Percentiles rank a stretch among this genome's conserved stretches.
Conservation (phyloP, 768 basidiomycete genomes). For the Trametes sanguinea region DNA sequence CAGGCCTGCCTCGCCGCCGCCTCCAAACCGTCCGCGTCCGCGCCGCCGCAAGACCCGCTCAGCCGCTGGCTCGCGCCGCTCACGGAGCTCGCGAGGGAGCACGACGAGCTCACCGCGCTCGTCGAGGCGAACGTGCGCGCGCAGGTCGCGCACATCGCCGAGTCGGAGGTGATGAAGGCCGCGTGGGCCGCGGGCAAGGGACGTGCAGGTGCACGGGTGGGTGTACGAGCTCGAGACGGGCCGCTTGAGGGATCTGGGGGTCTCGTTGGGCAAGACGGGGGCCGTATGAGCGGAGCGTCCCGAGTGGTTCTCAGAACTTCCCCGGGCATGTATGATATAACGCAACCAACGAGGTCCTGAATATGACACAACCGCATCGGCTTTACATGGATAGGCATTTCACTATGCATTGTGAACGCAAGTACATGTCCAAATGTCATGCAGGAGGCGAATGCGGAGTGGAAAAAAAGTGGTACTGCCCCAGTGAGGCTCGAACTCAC, state of each 20-base stretch:
- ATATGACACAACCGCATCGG: too few relatives aligned
- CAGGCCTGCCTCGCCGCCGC: constrained; percentile 53
- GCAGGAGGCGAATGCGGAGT: too few relatives aligned
- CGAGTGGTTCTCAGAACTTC: too few relatives aligned
- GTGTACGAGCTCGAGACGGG: constrained; percentile 67
- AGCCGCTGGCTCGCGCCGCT: constrained; percentile 75
- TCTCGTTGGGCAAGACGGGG: constrained; percentile 34
- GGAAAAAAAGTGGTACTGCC: constrained; percentile 16
- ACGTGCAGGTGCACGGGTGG: constrained; percentile 48
- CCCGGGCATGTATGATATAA: too few relatives aligned
- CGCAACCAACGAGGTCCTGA: too few relatives aligned
- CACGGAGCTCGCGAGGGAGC: constrained; percentile 44
- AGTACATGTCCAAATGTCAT: too few relatives aligned
- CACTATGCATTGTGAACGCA: too few relatives aligned
- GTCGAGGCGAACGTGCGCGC: constrained; percentile 55
- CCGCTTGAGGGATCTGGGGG: constrained; percentile 54
- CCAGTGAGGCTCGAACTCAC: constrained; percentile 69
- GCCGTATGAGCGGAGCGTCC: background rate
- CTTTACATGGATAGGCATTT: too few relatives aligned
- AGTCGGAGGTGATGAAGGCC: constrained; percentile 24
- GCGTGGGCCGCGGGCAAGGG: constrained; percentile 33
- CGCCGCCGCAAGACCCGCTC: constrained; percentile 42
- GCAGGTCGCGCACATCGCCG: constrained; percentile 33
- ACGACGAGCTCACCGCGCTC: constrained; percentile 30
- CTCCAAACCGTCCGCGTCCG: constrained; percentile 28